Evolutionary conservation across 2,329 filamentous ascomycete genomes (phyloP), one percentile per base, ranked within the genome.

Genomic region (Aspergillus pseudotamarii): DNA sequence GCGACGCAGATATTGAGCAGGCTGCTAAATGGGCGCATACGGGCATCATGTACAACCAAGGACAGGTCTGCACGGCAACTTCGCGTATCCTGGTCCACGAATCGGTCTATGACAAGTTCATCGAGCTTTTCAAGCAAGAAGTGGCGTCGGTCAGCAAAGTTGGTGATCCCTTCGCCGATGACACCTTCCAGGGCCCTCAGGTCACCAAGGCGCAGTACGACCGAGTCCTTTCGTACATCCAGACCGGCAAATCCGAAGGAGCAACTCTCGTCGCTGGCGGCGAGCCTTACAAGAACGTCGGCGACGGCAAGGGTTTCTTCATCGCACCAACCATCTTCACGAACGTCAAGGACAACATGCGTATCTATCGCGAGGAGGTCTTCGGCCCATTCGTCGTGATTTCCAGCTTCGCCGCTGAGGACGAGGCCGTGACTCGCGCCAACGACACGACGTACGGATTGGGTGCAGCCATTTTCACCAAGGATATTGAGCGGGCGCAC

Each of bases 191-290:
- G 63, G 75, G 75, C 10, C 75, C 75, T 19, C 75, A 76, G 68
- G 68, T 76, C 61, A 76, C 74, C 59, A 75, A 76, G 69, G 74
- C 74, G 2, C 75, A 76, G 59, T 76, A 76, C 61, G 73, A 76
- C 45, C 73, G 87, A 45, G 85, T 94, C 2, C 81, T 93, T 32
- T 83, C 83, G 0, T 94, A 90, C 74, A 87, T 94, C 51, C 86
- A 92, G 60, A 73, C 83, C 6, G 91, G 90, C 21, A 91, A 91
- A 74, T 82, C 83, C 4, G 89, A 91, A 72, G 91, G 91, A n/a
- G 89, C 90, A 0, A 90, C 82, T 6, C 81, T 93, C 1, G 80
- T 85, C 23, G 77, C 84, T 2, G 91, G 91, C 16, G 91, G 90
- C 12, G 84, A 84, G 70, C 78, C 72, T 67, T 83, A 75, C 80